Base-by-base conservation (phyloP, 768 basidiomycete genomes). In the Auriscalpium vulgare region DNA sequence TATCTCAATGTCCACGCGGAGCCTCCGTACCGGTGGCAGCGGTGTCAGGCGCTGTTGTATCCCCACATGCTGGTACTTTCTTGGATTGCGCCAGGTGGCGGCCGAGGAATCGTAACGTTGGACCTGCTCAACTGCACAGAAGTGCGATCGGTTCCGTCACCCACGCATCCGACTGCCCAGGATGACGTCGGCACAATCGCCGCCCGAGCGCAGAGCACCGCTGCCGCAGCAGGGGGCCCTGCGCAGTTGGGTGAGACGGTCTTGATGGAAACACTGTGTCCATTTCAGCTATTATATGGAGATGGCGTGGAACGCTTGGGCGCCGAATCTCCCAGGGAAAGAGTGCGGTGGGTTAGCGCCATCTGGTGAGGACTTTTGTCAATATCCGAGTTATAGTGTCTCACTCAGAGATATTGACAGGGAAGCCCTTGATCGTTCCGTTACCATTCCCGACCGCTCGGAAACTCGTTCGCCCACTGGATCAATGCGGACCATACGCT, bases 1-100 rank as follows among this genome's bases (percentile, higher is more conserved):
- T 97, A 93, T 66, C 81, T 97, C 53, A 95, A 97, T 55, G 94
- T 95, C 0, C 94, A 97, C 64, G 85, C 87, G 0, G 66, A 80
- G 4, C 82, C 86, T 19, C 88, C 88, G 0, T 93, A 85, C 68
- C 72, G 77, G 57, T 91, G 88, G 89, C 82, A 85, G 71, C 78
- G 90, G 59, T 93, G 83, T 64, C 88, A 89, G 66, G 91, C 85
- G 0, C 75, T 91, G 47, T 75, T 89, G 1, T 95, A 88, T 65
- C 90, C 83, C n/a, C 82, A 89, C 59, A 85, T 88, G 72, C 76
- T 97, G 2, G 72, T 94, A 2, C 76, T 97, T 3, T 90, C 88
- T 10, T 97, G 94, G 94, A 77, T 90, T 54, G 86, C 89, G 6
- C 81, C 87, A 1, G 86, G 84, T 13, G 91, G 91, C 1, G 87